Percentiles rank a stretch among this genome's conserved stretches.
These are phyloP conservation scores for Metschnikowia colocasiae DNA, from an alignment of 805 yeast species.

Conservation along the genomic window DNA sequence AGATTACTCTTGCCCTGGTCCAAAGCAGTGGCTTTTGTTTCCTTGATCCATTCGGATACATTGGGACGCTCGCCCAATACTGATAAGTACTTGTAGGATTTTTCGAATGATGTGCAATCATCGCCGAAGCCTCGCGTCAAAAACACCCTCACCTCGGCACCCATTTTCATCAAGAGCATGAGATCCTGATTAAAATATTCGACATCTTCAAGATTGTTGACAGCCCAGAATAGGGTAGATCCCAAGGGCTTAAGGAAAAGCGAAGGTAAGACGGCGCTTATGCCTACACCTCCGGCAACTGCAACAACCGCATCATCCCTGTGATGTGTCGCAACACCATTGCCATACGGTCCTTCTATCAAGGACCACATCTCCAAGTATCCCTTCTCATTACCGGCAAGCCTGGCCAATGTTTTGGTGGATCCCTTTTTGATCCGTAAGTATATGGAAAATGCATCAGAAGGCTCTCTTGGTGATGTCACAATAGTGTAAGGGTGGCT, in stretches of 20 bases:
- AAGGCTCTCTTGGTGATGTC: slow-evolving; percentile 14
- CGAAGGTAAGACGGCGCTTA: slow-evolving; percentile 16
- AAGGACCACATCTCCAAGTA: slow-evolving; percentile 15
- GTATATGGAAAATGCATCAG: slow-evolving; percentile 13
- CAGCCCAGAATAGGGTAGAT: slow-evolving; percentile 15
- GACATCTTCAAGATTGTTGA: slow-evolving; percentile 14
- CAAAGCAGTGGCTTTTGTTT: slow-evolving; percentile 9
- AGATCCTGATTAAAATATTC: slow-evolving; percentile 11
- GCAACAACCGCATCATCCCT: slow-evolving; percentile 14
- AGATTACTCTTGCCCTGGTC: not conserved
- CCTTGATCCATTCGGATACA: slow-evolving; percentile 12
- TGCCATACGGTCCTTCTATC: slow-evolving; percentile 21
- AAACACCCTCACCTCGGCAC: slow-evolving; percentile 15
- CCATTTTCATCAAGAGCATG: slow-evolving; percentile 10
- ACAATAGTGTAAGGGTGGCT: slow-evolving; percentile 19
- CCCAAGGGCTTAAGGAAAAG: slow-evolving; percentile 8
- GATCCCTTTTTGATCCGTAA: slow-evolving; percentile 18
- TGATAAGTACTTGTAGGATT: slow-evolving; percentile 10
- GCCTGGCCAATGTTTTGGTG: slow-evolving; percentile 11
- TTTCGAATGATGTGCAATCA: slow-evolving; percentile 11
- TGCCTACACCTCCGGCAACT: slow-evolving; percentile 19
- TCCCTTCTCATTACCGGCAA: slow-evolving; percentile 16
- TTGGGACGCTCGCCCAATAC: slow-evolving; percentile 13
- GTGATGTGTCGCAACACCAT: slow-evolving; percentile 9
- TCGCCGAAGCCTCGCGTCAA: slow-evolving; percentile 10